These are phyloP conservation scores for Phytophthora pisi DNA, from an alignment of 352 stramenopile genomes.

Conservation along the genomic window DNA sequence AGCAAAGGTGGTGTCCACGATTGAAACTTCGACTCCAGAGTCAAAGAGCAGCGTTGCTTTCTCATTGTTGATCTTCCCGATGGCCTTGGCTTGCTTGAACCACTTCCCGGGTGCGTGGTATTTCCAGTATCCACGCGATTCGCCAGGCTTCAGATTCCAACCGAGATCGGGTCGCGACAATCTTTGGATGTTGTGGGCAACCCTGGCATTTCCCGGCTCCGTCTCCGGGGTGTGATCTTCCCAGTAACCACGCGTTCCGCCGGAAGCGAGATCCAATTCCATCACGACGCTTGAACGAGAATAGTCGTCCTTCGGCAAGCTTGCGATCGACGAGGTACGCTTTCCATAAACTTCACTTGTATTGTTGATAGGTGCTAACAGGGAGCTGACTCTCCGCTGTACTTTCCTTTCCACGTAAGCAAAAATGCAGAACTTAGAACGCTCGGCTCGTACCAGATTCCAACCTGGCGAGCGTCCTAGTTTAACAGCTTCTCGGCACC, in stretches of 20 bases:
- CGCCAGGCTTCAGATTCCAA: conserved; percentile 4
- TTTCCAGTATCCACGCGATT: conserved; percentile 24
- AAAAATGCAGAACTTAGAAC: neutral
- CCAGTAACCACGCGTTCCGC: too few relatives aligned
- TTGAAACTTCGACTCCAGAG: conserved; percentile 24
- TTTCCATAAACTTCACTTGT: conserved; percentile 16
- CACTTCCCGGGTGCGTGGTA: conserved; percentile 16
- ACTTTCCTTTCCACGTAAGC: neutral
- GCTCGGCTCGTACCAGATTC: too few relatives aligned
- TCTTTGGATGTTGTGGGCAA: too few relatives aligned
- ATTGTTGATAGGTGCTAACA: conserved; percentile 1
- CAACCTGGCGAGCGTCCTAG: conserved; percentile 16
- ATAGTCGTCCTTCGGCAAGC: conserved; percentile 3
- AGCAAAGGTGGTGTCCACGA: conserved; percentile 27
- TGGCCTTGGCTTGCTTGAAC: conserved; percentile 32
- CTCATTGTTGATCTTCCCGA: conserved; percentile 19
- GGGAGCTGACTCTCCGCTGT: neutral
- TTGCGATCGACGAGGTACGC: neutral
- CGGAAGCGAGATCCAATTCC: conserved; percentile 7
- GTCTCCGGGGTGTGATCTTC: too few relatives aligned
- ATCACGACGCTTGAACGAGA: conserved; percentile 4
- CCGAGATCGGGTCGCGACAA: too few relatives aligned
- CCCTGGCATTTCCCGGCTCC: too few relatives aligned
- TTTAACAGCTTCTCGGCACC: conserved; percentile 16
- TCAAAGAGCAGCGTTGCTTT: conserved; percentile 28